phyloP scores from a whole-genome alignment of 805 yeast species.

The Saturnispora mendoncae region DNA sequence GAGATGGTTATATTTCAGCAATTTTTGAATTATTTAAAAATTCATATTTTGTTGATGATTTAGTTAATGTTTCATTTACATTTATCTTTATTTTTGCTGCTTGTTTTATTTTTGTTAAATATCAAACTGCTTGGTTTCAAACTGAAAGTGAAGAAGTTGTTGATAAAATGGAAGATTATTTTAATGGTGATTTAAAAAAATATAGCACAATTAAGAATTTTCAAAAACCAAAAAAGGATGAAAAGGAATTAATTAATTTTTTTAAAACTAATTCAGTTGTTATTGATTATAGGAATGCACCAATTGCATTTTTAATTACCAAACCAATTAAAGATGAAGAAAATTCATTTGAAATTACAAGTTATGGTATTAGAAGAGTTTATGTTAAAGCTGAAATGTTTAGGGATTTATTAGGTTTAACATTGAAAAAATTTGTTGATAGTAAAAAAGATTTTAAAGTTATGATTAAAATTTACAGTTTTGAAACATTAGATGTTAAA shows the following conservation, averaged over 20 bases:
- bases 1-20: conserved; percentile 11
- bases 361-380: conserved; percentile 60
- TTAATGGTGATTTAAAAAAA: conserved; percentile 43
- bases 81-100: conserved; percentile 31
- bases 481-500: conserved; percentile 35
- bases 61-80: conserved; percentile 32
- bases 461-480: conserved; percentile 30
- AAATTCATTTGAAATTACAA: conserved; percentile 36
- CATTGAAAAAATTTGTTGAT: conserved; percentile 15
- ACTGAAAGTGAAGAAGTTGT: conserved; percentile 31
- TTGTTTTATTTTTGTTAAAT: conserved; percentile 33
- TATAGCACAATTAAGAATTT: conserved; percentile 26
- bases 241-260: conserved; percentile 15
- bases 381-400: conserved; percentile 57
- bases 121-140: conserved; percentile 42
- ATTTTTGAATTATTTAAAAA: conserved; percentile 15
- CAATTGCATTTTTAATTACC: conserved; percentile 53
- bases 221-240: conserved; percentile 15
- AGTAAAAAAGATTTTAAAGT: conserved; percentile 28
- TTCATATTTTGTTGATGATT: conserved; percentile 20
- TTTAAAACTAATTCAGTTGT: conserved; percentile 42
- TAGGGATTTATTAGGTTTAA: conserved; percentile 39
- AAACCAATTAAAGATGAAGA: conserved; percentile 28
- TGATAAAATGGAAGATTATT: conserved; percentile 30
- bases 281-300: conserved; percentile 57